Evolutionary conservation across 2,329 filamentous ascomycete species (phyloP), one percentile per base, ranked within the genome.

Genomic region (Diaporthe humulicola): DNA sequence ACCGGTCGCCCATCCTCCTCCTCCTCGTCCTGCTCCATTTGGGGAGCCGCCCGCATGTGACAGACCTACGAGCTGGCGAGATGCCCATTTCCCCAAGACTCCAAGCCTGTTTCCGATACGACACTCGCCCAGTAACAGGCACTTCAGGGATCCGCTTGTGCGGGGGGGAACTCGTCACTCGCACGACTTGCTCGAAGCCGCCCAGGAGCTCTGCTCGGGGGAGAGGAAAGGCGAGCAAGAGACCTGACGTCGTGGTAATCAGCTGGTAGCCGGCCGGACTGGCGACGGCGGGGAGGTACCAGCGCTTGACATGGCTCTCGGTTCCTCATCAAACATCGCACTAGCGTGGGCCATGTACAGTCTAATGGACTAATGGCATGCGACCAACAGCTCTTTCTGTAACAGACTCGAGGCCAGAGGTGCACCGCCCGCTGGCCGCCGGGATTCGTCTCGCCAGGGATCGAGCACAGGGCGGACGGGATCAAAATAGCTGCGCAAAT

Each of bases 401-500:
- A 70, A 70, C 72, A 70, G 52, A 58, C 66, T 54, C 66, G 52
- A 73, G 52, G 61, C 61, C 61, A 42, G 22, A 36, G 52, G 17
- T 61, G 61, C 72, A 60, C 64, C 42, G 42, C 42, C 33, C 7
- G 25, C 33, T 54, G 64, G 54, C 72, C 54, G 42, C 57, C 57
- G 57, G 60, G 70, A 52, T 54, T 54, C 33, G 45, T 64, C 57
- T 61, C 42, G 33, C 57, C 70, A 72, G 36, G 45, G 50, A 42
- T 64, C 14, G 15, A 9, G 33, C 64, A 3, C 48, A 69, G 33
- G 48, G 48, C 64, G 48, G 48, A 28, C 36, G 33, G 48, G 45
- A 72, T 72, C 70, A 56, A 64, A 72, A 72, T 72, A 72, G 70
- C 42, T 42, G 45, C 60, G 10, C 45, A 64, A 71, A 72, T 72